Conservation (phyloP, 139 green algal genomes). For the Trebouxia sp. region DNA sequence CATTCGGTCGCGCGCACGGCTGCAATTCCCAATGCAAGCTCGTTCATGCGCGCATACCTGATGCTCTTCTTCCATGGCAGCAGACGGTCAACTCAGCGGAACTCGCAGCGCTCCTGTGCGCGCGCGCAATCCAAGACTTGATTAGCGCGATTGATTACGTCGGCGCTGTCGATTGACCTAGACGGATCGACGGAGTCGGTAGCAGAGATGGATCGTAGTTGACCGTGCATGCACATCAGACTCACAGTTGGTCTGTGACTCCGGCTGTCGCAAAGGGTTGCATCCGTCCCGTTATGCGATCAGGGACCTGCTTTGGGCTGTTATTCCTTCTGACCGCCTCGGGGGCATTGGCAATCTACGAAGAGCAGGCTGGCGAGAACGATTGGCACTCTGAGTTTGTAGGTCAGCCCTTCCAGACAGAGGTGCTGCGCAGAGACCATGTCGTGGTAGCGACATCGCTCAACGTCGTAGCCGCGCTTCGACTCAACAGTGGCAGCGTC, state of each 20-base stretch:
- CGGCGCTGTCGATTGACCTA: no score
- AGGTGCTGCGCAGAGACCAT: constrained; percentile 40
- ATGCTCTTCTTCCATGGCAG: not conserved
- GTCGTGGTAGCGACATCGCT: constrained; percentile 56
- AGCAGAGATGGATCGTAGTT: no score
- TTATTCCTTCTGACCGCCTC: not conserved
- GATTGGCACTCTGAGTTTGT: constrained; percentile 79
- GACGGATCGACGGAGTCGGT: no score
- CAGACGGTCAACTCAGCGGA: no score
- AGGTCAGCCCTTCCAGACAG: constrained; percentile 44
- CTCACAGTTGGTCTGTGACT: no score
- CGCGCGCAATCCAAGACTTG: no score
- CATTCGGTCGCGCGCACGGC: no score
- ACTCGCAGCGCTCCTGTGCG: no score
- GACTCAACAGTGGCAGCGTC: constrained; percentile 22
- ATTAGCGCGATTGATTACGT: no score
- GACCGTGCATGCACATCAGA: not conserved
- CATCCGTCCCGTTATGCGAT: not conserved
- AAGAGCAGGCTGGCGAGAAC: constrained; percentile 71
- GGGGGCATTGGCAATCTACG: constrained; percentile 47
- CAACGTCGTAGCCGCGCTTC: constrained; percentile 58
- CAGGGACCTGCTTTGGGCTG: not conserved
- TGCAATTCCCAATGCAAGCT: no score
- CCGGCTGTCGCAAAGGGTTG: not conserved
- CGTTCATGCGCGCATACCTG: not conserved